phyloP scores from a whole-genome alignment of 176 grass and related monocot genomes.

The Musa schizocarpa region DNA sequence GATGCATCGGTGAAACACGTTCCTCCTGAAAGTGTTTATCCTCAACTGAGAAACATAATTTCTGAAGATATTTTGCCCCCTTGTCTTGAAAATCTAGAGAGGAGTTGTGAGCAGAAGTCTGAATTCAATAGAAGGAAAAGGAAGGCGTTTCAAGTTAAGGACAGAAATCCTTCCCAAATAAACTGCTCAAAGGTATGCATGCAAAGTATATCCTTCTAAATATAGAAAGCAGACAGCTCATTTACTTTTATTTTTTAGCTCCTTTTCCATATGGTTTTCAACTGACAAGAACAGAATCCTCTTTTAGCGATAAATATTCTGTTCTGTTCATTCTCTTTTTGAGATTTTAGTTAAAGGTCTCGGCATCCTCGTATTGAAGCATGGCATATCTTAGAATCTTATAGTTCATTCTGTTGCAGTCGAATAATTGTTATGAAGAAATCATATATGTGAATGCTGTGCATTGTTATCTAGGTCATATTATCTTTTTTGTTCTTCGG shows the following conservation, averaged over 20 bases:
- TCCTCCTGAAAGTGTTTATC: background rate
- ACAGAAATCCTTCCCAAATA: conserved; percentile 12
- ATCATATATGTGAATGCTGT: background rate
- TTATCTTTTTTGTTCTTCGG: background rate
- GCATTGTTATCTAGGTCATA: background rate
- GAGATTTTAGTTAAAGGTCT: background rate
- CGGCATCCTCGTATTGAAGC: background rate
- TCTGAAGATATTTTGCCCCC: conserved; percentile 14
- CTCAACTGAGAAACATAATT: conserved; percentile 17
- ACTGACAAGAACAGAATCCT: background rate
- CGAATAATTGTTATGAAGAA: background rate
- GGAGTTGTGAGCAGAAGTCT: conserved; percentile 1
- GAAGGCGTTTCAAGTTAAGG: conserved; percentile 8
- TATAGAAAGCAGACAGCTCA: conserved; percentile 12
- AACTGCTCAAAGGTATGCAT: conserved; percentile 23
- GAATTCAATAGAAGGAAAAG: conserved; percentile 20
- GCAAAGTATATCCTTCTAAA: background rate
- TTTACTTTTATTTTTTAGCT: background rate
- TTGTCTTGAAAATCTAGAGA: conserved; percentile 12
- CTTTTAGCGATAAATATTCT: background rate
- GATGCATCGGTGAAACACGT: background rate
- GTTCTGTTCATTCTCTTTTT: background rate
- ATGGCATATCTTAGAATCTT: background rate
- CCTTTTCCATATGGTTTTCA: conserved; percentile 14
- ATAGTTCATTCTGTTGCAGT: background rate